Evolutionary conservation across 805 yeast species (phyloP).

Genomic region (Sugiyamaella chiloensis): DNA sequence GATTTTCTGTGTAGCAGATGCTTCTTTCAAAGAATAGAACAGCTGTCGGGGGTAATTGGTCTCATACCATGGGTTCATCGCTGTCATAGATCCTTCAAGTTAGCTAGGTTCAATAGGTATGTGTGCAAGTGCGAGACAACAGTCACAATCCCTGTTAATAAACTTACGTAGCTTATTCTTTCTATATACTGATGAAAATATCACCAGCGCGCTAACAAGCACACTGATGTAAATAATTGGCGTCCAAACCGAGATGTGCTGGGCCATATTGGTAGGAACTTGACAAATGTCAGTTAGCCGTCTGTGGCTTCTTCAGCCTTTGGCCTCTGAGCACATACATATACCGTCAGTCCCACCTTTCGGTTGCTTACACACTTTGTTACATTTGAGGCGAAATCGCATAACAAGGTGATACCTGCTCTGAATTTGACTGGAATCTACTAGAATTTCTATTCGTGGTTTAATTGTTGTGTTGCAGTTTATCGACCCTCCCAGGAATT

Average conservation of each 20-base stretch:
- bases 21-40: conserved; percentile 55
- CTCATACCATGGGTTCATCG: conserved; percentile 69
- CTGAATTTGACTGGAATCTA: no score
- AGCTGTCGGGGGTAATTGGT: conserved; percentile 60
- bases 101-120: conserved; percentile 13
- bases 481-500: no score
- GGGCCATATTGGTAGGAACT: conserved; percentile 34
- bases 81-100: conserved; percentile 36
- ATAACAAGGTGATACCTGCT: no score
- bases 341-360: no score
- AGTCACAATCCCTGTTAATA: neutral
- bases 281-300: no score
- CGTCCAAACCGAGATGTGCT: conserved; percentile 56
- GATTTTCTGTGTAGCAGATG: conserved; percentile 48
- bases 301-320: no score
- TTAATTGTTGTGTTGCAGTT: no score
- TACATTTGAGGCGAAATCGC: no score
- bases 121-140: neutral
- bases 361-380: no score
- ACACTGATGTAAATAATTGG: conserved; percentile 76
- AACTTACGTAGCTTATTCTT: conserved; percentile 44
- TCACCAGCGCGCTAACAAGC: conserved; percentile 58
- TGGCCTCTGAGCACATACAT: no score
- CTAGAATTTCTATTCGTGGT: no score
- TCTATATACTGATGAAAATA: conserved; percentile 70